Evolutionary conservation across 805 yeast genomes (phyloP), one percentile per base, ranked within the genome.

Genomic region (Novakomyces olei): DNA sequence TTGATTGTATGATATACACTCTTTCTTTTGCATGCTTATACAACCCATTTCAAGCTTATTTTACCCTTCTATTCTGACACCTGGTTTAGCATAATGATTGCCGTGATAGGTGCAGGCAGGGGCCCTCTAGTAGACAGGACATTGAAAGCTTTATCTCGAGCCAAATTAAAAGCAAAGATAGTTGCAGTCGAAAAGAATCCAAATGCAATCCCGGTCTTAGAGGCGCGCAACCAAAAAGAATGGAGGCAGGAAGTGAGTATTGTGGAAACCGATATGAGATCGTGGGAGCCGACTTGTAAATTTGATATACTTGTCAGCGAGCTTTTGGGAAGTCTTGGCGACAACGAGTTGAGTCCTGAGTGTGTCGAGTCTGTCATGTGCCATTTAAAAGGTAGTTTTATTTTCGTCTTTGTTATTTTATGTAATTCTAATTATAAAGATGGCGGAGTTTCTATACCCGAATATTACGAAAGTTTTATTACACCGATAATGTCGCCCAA

Each of bases 291-390:
- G 3, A 41, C 40, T 14, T 38, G 46, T 8, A 54, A 55, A 12
- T 60, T 63, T 35, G 63, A 76, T 44, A 44, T 83, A 27, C 63
- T 81, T 5, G 61, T 85, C 1, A 74, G 91, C 28, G 95, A 83
- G 48, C 54, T 85, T 5, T 50, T 83, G 18, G 95, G 95, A 4
- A 77, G 92, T 10, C 76, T 85, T 54, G 95, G 92, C 3, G 85
- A 91, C 49, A 85, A 83, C 50, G 95, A 83, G 47, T 58, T 79
- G 12, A 63, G 78, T 5, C 95, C 96, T 0, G 96, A 83, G 48
- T 72, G 88, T 36, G 49, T 79, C 2, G 56, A 55, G 29, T 53
- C 61, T 1, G 44, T 60, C 12, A 62, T 64, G 33, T 39, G 44
- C 30, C 41, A 45, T 41, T 37, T 62, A 42, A 61, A 66, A 50